phyloP scores from a whole-genome alignment of 176 grass and related monocot genomes.

The Bothriochloa decipiens region DNA sequence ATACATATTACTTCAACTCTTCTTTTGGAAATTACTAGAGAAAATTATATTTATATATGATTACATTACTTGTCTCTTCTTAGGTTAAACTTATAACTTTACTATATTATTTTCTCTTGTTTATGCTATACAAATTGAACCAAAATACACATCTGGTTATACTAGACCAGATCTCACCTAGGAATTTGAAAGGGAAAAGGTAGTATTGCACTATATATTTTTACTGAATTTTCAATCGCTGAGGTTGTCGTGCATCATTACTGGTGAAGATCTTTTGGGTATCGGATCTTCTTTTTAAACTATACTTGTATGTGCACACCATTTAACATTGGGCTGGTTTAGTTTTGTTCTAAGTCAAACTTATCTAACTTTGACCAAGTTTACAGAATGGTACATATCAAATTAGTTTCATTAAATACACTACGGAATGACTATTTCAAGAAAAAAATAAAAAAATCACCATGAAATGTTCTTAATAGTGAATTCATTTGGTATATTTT shows the following conservation, averaged over 20 bases:
- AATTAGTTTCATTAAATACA: neutral
- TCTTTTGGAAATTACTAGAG: slow-evolving; percentile 39
- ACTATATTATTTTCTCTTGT: neutral
- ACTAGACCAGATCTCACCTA: neutral
- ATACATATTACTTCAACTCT: slow-evolving; percentile 30
- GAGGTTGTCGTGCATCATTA: neutral
- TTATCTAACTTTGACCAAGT: neutral
- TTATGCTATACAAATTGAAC: neutral
- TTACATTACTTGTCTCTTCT: neutral
- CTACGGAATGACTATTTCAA: neutral
- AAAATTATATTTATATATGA: neutral
- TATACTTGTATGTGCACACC: neutral
- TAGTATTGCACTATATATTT: neutral
- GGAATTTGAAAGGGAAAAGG: neutral
- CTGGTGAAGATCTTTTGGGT: neutral
- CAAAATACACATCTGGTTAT: neutral
- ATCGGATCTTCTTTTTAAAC: neutral
- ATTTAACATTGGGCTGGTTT: too few relatives aligned
- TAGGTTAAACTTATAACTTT: neutral
- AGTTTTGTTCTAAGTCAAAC: neutral
- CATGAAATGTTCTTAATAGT: neutral
- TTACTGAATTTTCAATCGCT: neutral
- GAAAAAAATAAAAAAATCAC: too few relatives aligned
- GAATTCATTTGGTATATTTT: neutral
- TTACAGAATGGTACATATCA: neutral